A percentile compares a stretch with the other conserved stretches of the same genome.
These are phyloP conservation scores for Luzula sylvatica DNA, from an alignment of 176 grass and related monocot genomes.

Conservation along the genomic window DNA sequence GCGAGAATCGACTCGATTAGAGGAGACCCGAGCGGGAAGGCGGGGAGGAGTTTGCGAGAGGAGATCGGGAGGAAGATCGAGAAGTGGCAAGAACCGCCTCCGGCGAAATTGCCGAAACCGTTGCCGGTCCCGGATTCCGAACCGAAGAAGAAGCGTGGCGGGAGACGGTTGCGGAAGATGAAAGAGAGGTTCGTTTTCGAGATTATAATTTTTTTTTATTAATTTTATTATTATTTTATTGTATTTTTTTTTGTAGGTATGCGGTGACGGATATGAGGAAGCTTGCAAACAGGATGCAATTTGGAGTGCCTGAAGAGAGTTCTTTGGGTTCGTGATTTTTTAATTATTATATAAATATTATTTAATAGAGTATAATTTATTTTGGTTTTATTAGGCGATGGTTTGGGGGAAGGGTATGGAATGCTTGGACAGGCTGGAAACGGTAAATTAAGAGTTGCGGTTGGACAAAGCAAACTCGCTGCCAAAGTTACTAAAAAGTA, in stretches of 20 bases:
- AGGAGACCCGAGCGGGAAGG: slow-evolving; percentile 87
- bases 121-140: slow-evolving; percentile 78
- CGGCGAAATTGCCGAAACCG: slow-evolving; percentile 81
- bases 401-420: slow-evolving; percentile 74
- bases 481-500: slow-evolving; percentile 74
- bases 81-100: slow-evolving; percentile 86
- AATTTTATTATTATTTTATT: slow-evolving; percentile 9
- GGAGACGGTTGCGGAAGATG: slow-evolving; percentile 60
- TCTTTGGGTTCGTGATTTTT: slow-evolving; percentile 74
- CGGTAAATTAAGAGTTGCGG: slow-evolving; percentile 65
- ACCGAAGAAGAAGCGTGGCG: slow-evolving; percentile 77
- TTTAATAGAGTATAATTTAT: slow-evolving; percentile 4
- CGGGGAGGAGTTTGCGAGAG: slow-evolving; percentile 58
- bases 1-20: slow-evolving; percentile 67
- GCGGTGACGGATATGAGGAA: slow-evolving; percentile 83
- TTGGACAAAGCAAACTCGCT: slow-evolving; percentile 49
- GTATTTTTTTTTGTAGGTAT: slow-evolving; percentile 43
- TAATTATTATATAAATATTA: too few relatives aligned
- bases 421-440: slow-evolving; percentile 96
- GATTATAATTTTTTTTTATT: slow-evolving; percentile 1
- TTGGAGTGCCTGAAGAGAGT: slow-evolving; percentile 77
- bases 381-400: slow-evolving; percentile 51
- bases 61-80: slow-evolving; percentile 80
- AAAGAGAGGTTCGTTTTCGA: slow-evolving; percentile 65
- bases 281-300: slow-evolving; percentile 78